Evolutionary conservation across 805 yeast genomes (phyloP).

Genomic region (Wickerhamiella dianesei): DNA sequence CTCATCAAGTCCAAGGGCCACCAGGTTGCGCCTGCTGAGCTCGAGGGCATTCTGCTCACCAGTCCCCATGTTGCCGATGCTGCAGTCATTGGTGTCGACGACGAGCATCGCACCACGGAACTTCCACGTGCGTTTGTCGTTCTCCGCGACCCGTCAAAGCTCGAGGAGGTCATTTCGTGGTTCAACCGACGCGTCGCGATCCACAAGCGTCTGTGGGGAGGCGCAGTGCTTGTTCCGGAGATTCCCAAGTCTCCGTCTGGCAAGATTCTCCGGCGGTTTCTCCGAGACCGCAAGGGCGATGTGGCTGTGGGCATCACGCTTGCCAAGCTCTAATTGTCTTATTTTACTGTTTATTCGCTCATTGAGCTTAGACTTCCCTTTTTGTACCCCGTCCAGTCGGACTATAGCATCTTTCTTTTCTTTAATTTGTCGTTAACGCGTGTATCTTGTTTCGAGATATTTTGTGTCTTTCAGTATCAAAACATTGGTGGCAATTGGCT

Average conservation of each 20-base stretch:
- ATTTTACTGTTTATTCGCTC: background rate
- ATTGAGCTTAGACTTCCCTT: too few species aligned
- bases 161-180: constrained; percentile 22
- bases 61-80: constrained; percentile 71
- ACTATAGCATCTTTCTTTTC: too few species aligned
- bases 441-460: too few species aligned
- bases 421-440: too few species aligned
- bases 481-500: too few species aligned
- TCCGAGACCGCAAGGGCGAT: constrained; percentile 41
- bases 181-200: constrained; percentile 26
- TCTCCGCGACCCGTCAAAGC: constrained; percentile 15
- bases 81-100: constrained; percentile 67
- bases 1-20: constrained; percentile 63
- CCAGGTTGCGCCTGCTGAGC: constrained; percentile 88
- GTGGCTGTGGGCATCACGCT: constrained; percentile 12
- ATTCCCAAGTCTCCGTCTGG: constrained; percentile 93
- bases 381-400: too few species aligned
- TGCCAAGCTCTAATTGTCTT: constrained; percentile 11
- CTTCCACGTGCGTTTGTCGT: constrained; percentile 29
- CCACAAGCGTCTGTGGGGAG: constrained; percentile 30
- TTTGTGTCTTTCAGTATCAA: too few species aligned
- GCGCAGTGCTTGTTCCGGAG: constrained; percentile 56
- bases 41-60: constrained; percentile 68
- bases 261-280: constrained; percentile 81
- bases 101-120: constrained; percentile 72